These are phyloP conservation scores for Yarrowia galli DNA, from an alignment of 1,139 yeast genomes.

Conservation along the genomic window DNA sequence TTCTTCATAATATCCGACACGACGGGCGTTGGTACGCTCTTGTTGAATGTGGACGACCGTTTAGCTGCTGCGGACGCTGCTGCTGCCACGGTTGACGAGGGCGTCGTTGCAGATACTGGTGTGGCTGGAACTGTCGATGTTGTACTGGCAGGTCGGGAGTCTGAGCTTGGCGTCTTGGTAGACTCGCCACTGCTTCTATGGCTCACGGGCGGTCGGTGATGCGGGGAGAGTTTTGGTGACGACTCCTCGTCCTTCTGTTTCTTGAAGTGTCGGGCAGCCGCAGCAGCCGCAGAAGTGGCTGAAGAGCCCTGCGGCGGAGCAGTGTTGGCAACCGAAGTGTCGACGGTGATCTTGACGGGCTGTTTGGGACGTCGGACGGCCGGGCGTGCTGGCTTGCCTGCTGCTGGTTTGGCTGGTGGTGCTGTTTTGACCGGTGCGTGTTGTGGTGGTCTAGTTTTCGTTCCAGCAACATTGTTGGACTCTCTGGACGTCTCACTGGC, in stretches of 20 bases:
- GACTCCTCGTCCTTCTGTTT: not conserved
- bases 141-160: conserved; percentile 8
- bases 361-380: not conserved
- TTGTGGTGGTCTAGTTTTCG: not conserved
- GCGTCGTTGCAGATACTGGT: not conserved
- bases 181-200: conserved; percentile 26
- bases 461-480: conserved; percentile 21
- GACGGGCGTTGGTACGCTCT: conserved; percentile 36
- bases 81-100: conserved; percentile 26
- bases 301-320: conserved; percentile 1
- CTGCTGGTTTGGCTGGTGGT: not conserved
- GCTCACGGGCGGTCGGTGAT: conserved; percentile 16
- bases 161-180: conserved; percentile 7
- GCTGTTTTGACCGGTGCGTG: not conserved
- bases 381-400: conserved; percentile 5
- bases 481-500: conserved; percentile 29
- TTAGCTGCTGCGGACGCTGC: conserved; percentile 37
- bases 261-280: conserved; percentile 28
- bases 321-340: conserved; percentile 11
- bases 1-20: conserved; percentile 20
- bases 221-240: conserved; percentile 9
- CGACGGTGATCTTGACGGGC: conserved; percentile 33
- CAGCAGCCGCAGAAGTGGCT: conserved; percentile 28
- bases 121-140: conserved; percentile 2
- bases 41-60: conserved; percentile 32